Evolutionary conservation across 2,329 filamentous ascomycete species (phyloP), one percentile per base, ranked within the genome.

Genomic region (Colletotrichum sp.): DNA sequence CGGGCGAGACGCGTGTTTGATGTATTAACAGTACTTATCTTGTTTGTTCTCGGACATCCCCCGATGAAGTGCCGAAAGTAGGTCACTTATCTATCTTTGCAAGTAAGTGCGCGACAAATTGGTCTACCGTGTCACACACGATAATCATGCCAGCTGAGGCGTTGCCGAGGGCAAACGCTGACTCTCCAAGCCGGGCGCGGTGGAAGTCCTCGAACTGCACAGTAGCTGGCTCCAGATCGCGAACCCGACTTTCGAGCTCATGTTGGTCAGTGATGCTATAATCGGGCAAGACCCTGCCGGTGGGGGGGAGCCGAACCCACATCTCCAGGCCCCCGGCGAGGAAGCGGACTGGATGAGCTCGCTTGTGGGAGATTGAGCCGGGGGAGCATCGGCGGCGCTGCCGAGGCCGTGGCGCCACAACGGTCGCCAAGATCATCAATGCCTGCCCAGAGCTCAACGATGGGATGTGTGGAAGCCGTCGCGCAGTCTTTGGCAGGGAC

Each of bases 221-320:
- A 27, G 22, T 57, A 57, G 22, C 52, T 57, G 52, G 22, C 22
- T 6, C 12, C 52, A 3, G 52, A 27, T 57, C 52, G 9, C 22
- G 52, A 57, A 27, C 25, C 22, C 16, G 52, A 57, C 52, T 5
- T 55, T 55, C 8, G n/a, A 55, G 49, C 11, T 55, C 7, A 8
- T 13, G 5, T 55, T 57, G n/a, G 52, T 1, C 11, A 27, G n/a
- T 27, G 52, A 12, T 57, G 22, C 22, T 27, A 22, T 13, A 15
- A 27, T 57, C 15, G 19, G n/a, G 52, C 12, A 57, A 57, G 52
- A 57, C 0, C 52, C 12, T 57, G 52, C 52, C 27, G 11, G 11
- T 6, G 30, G 11, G 11, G 22, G 1, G 9, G n/a, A 3, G 22
- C 12, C 25, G 52, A 57, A 57, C 12, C 19, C 0, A 12, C 0